Percentiles rank a stretch among this genome's conserved stretches.
Conservation (phyloP, 345 rosid genomes). For the Salix udensis region DNA sequence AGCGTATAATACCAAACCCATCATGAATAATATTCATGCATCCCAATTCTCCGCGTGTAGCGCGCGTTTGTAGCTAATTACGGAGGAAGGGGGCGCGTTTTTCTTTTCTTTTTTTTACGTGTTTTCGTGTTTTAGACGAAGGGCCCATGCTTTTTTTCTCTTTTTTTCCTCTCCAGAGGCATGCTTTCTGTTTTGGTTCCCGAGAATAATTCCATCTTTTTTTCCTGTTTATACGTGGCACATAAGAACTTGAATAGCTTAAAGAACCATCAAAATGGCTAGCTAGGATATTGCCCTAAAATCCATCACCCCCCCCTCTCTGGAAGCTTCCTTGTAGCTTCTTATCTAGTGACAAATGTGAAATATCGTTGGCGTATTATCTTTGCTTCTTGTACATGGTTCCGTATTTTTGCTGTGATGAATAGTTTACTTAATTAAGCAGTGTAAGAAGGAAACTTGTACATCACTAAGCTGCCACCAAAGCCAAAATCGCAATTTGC, state of each 20-base stretch:
- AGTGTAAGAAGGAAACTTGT: neutral
- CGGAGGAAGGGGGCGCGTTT: neutral
- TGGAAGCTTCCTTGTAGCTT: constrained; percentile 1
- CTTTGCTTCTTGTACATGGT: neutral
- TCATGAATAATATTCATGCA: neutral
- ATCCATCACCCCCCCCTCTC: neutral
- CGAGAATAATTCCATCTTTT: neutral
- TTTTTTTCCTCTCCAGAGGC: neutral
- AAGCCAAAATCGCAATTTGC: neutral
- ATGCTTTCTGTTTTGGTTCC: neutral
- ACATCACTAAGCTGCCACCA: neutral
- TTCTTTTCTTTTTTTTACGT: neutral
- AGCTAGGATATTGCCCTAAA: neutral
- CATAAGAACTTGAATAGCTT: neutral
- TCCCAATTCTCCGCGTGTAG: neutral
- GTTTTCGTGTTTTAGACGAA: neutral
- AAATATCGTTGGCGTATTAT: neutral
- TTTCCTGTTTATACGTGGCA: neutral
- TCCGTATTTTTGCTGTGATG: neutral
- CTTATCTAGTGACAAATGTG: neutral
- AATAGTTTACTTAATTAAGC: neutral
- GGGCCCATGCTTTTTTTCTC: neutral
- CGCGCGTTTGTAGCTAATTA: neutral
- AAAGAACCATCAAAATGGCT: neutral
- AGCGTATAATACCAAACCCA: neutral